phyloP scores from a whole-genome alignment of 176 grass and related monocot genomes.

The Aegilops speltoides region DNA sequence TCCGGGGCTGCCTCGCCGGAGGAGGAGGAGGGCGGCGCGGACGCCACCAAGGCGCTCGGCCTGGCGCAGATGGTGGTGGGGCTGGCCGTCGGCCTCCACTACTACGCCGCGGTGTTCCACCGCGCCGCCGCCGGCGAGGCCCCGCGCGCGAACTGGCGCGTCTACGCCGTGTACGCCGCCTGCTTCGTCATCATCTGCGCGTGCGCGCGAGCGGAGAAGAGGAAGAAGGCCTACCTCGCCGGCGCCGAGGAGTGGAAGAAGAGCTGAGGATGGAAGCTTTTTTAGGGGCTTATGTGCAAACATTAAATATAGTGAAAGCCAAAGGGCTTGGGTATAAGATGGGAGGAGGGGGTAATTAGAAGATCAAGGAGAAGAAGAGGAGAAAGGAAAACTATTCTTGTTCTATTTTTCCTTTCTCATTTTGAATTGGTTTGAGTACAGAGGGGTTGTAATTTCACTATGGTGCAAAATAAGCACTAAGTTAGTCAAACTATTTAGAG shows the following conservation, averaged over 20 bases:
- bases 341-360: not conserved
- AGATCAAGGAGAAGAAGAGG: not conserved
- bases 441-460: not conserved
- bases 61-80: slow-evolving; percentile 94
- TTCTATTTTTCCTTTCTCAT: not conserved
- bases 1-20: slow-evolving; percentile 48
- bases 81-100: slow-evolving; percentile 80
- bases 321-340: slow-evolving; percentile 37
- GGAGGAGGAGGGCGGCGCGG: slow-evolving; percentile 28
- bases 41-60: slow-evolving; percentile 57
- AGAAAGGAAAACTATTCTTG: not conserved
- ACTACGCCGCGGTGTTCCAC: slow-evolving; percentile 96
- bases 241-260: slow-evolving; percentile 87
- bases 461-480: slow-evolving; percentile 2
- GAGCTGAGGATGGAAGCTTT: slow-evolving; percentile 31
- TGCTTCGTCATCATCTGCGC: slow-evolving; percentile 86
- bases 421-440: slow-evolving; percentile 32
- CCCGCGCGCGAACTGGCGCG: slow-evolving; percentile 85
- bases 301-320: not conserved
- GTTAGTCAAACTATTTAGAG: not conserved
- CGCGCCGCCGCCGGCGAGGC: slow-evolving; percentile 76
- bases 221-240: slow-evolving; percentile 82
- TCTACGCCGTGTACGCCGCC: slow-evolving; percentile 79
- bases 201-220: slow-evolving; percentile 73
- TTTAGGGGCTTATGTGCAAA: slow-evolving; percentile 10